Evolutionary conservation across 2,329 filamentous ascomycete genomes (phyloP).

Genomic region (Talaromyces sp.): DNA sequence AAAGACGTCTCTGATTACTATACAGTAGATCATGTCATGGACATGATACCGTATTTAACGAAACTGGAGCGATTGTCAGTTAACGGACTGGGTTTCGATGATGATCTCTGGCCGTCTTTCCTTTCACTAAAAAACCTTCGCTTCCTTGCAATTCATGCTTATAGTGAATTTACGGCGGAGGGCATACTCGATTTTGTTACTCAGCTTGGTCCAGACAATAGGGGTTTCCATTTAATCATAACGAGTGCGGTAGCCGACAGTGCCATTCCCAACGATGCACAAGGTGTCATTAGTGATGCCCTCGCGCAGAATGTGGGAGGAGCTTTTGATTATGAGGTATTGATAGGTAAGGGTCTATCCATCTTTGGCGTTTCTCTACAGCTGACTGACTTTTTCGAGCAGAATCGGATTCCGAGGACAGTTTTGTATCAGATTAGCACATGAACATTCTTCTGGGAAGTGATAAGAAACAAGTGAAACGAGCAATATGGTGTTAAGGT

Average conservation of each 20-base stretch:
- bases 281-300: constrained; percentile 29
- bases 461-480: neutral
- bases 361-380: neutral
- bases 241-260: constrained; percentile 25
- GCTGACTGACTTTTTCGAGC: neutral
- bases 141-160: constrained; percentile 30
- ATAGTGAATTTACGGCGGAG: constrained; percentile 32
- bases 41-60: constrained; percentile 28
- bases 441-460: neutral
- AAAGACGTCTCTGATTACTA: constrained; percentile 35
- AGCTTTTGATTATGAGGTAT: constrained; percentile 25
- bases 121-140: constrained; percentile 28
- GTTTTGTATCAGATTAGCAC: neutral
- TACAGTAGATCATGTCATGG: constrained; percentile 28
- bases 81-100: constrained; percentile 30
- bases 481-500: neutral
- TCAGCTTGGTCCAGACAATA: constrained; percentile 25
- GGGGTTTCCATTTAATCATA: constrained; percentile 30
- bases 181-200: constrained; percentile 28
- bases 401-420: constrained; percentile 12
- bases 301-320: constrained; percentile 23
- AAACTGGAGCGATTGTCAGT: constrained; percentile 34
- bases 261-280: constrained; percentile 24
- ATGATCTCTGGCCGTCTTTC: constrained; percentile 27
- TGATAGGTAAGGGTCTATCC: neutral